phyloP scores from a whole-genome alignment of 83 land plant genomes.

The Picea abies region DNA sequence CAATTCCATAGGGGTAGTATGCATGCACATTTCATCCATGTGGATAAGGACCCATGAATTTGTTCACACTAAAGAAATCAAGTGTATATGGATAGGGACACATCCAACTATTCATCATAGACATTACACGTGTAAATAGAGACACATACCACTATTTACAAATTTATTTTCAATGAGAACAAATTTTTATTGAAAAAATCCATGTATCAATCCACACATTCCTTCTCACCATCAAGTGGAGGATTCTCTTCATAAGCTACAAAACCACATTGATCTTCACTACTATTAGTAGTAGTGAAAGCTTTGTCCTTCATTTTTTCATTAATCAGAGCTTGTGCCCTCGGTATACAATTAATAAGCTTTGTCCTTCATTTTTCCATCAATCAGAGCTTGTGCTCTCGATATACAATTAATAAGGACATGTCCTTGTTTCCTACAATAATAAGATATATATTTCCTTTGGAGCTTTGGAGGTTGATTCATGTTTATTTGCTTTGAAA shows the following conservation, averaged over 20 bases:
- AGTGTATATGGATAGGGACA: background rate
- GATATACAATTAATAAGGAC: background rate
- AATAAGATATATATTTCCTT: background rate
- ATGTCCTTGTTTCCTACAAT: background rate
- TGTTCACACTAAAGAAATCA: background rate
- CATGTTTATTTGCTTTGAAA: background rate
- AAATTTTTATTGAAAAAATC: background rate
- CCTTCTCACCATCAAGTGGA: background rate
- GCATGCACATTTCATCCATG: background rate
- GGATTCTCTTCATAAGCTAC: background rate
- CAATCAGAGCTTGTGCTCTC: background rate
- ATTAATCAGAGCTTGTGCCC: background rate
- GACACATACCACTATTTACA: background rate
- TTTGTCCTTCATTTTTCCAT: background rate
- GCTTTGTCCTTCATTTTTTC: background rate
- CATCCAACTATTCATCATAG: background rate
- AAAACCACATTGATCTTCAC: background rate
- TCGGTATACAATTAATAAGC: background rate
- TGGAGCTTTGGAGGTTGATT: background rate
- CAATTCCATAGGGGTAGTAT: background rate
- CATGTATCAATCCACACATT: background rate
- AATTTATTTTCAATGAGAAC: background rate
- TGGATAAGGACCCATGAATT: background rate
- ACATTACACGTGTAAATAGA: background rate
- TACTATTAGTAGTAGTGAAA: background rate